phyloP scores from a whole-genome alignment of 768 basidiomycete genomes.

The Mycena crocata region DNA sequence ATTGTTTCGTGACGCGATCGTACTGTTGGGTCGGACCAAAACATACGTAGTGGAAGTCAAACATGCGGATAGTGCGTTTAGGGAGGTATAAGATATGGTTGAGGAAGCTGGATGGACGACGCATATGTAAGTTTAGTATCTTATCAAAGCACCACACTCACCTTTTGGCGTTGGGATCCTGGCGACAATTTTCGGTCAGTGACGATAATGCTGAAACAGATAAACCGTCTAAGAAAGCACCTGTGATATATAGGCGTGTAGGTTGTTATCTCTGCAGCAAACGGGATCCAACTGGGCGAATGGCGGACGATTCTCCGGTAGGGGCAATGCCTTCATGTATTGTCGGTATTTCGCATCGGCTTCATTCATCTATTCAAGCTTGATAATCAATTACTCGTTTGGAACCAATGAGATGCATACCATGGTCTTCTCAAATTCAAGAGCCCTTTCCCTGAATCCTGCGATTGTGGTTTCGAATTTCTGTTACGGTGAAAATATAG shows the following conservation, averaged over 20 bases:
- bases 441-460: no score
- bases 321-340: background rate
- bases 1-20: no score
- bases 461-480: no score
- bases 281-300: background rate
- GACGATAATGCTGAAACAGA: background rate
- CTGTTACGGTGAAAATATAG: no score
- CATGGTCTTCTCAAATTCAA: background rate
- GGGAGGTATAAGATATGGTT: no score
- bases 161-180: slow-evolving; percentile 3
- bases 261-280: background rate
- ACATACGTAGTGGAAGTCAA: no score
- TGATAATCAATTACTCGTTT: no score
- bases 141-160: no score
- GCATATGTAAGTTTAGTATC: background rate
- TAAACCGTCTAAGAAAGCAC: background rate
- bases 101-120: no score
- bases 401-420: background rate
- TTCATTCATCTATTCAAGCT: background rate
- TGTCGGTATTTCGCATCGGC: background rate
- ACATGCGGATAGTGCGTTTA: no score
- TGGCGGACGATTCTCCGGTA: background rate
- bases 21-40: no score
- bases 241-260: background rate
- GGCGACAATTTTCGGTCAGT: background rate